Evolutionary conservation across 352 stramenopile species (phyloP), one percentile per base, ranked within the genome.

Genomic region (Phytophthora litchii): DNA sequence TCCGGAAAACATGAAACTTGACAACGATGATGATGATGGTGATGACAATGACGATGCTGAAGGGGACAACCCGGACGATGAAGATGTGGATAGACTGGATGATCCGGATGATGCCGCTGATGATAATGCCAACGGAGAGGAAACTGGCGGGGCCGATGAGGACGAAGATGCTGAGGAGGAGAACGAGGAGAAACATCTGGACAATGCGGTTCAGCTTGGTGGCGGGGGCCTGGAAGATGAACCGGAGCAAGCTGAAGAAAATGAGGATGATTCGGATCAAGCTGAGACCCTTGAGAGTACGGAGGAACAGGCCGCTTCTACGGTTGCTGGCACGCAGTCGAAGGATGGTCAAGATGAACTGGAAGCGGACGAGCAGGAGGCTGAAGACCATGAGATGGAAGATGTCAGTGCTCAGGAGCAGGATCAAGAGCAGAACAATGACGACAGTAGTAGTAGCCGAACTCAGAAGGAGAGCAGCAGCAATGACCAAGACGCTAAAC

Each of bases 1-100:
- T 36, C 77, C 84, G 3, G 86, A 97, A 37, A 71, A 94, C 42
- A 96, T 92, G 78, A 82, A 97, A 42, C 69, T 98, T 13, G 76
- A 91, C 23, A 70, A 83, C 13, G 80, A 88, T 13, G 66, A 56
- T 19, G 73, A 72, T 17, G 68, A 56, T 11, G 76, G 53, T 13
- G 70, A 67, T 21, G 74, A 86, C n/a, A 72, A 72, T 37, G 65
- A 61, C 13, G 70, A 79, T 6, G 56, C 51, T 29, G 73, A 88
- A 4, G 67, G 66, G 9, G 71, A 72, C 16, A 77, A 79, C 8
- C 53, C 67, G 14, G 71, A 85, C 23, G 74, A 84, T 14, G 67
- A 68, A 53, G 70, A 91, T 3, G 78, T 81, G 25, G 73, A 92
- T 14, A 75, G 80, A 16, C 61, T 80, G 36, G 82, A 92, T 45